These are phyloP conservation scores for Coemansia sp. DNA, from an alignment of 371 early-diverging fungal genomes.

Conservation along the genomic window DNA sequence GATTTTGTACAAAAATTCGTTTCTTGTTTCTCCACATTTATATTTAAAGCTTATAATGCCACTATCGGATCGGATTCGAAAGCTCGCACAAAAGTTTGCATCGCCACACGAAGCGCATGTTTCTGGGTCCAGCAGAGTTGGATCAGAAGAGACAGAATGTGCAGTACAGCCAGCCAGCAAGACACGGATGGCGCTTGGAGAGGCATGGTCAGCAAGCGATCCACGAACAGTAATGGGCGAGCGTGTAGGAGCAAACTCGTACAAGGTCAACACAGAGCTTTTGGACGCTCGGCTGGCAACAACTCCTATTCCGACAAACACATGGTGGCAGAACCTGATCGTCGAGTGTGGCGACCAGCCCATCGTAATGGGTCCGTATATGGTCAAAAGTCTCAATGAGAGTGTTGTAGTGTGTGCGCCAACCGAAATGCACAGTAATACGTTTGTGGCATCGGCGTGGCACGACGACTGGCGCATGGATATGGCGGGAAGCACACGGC, in stretches of 20 bases:
- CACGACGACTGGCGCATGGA: conserved; percentile 45
- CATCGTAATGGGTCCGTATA: conserved; percentile 50
- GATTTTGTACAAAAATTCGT: no score
- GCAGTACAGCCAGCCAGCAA: not conserved
- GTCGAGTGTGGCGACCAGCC: conserved; percentile 49
- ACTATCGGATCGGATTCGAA: conserved; percentile 32
- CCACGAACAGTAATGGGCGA: conserved; percentile 4
- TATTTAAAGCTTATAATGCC: conserved; percentile 13
- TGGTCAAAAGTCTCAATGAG: conserved; percentile 25
- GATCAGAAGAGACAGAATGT: not conserved
- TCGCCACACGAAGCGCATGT: not conserved
- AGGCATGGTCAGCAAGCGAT: conserved; percentile 21
- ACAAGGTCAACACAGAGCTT: conserved; percentile 8
- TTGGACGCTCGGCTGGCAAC: not conserved
- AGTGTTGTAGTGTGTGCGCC: conserved; percentile 41
- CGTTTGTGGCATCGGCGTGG: conserved; percentile 43
- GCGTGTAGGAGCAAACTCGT: conserved; percentile 21
- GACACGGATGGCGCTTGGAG: not conserved
- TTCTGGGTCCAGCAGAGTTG: not conserved
- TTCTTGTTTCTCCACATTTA: no score
- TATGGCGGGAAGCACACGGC: conserved; percentile 10
- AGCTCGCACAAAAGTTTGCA: conserved; percentile 20
- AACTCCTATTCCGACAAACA: conserved; percentile 50
- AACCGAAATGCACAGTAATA: conserved; percentile 17
- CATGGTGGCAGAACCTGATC: conserved; percentile 57